Base-by-base conservation (phyloP, 1,284 basidiomycete species). In the Ustilago sp. region DNA sequence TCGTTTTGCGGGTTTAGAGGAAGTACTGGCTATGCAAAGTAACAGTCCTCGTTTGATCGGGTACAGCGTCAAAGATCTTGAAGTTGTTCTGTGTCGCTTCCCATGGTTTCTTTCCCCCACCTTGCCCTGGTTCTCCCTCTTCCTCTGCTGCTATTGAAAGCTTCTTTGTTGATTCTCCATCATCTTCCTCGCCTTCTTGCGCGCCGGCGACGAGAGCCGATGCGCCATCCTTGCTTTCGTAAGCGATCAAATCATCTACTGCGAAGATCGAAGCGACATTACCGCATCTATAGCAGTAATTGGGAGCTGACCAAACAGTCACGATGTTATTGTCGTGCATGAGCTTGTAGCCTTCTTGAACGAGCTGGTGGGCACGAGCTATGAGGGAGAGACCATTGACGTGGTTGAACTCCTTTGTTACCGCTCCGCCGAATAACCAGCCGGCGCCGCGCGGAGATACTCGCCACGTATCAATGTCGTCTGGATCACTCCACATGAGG, bases 401-500 rank as follows among this genome's bases (percentile, higher is more conserved):
- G 96, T 83, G 78, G 32, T 85, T 90, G 87, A 99, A 99, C 86
- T 98, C 98, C 88, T 94, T 93, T 11, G 99, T 96, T 55, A 99
- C 95, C 35, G 95, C 94, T 0, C 94, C 93, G 62, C 97, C 97
- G 86, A 99, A 99, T 0, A 97, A 98, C 87, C 98, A 99, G 1
- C 97, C 97, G 2, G 97, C 97, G 57, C 97, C 97, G 76, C 95
- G 91, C 59, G 97, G 96, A 68, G 94, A 97, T 87, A 99, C 98
- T 48, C 96, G 95, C 87, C 98, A 99, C 83, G 98, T 96, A 86
- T 98, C 96, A 86, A 98, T 98, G 87, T 98, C 96, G 88, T 99
- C 97, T 35, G 97, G 97, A 89, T 99, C 97, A 54, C 95, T 98
- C 97, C 97, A 99, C 12, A 99, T 96, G 34, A 99, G 90, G 89